These are phyloP conservation scores for Fragilariopsis cylindrus DNA, from an alignment of 108 stramenopile genomes.

Conservation along the genomic window DNA sequence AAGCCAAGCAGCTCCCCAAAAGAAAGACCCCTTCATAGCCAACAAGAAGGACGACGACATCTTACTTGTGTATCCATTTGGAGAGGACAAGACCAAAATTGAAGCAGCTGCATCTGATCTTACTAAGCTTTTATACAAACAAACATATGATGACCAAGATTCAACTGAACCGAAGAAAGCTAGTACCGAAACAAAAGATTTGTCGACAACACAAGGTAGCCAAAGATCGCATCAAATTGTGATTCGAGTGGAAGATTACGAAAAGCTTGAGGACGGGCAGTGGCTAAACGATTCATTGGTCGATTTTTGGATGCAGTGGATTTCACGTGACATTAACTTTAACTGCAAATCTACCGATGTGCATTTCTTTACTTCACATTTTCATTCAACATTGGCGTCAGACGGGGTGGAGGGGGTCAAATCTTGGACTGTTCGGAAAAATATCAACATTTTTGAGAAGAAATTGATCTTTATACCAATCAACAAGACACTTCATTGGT, in stretches of 20 bases:
- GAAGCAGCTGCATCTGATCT: constrained; percentile 40
- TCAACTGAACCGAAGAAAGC: constrained; percentile 2
- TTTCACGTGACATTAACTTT: constrained; percentile 51
- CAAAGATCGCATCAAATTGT: constrained; percentile 56
- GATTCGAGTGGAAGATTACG: constrained; percentile 63
- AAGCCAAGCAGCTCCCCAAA: neutral
- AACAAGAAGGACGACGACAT: constrained; percentile 36
- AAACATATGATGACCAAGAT: neutral
- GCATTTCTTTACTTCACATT: constrained; percentile 90
- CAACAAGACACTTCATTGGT: constrained; percentile 94
- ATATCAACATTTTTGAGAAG: constrained; percentile 88
- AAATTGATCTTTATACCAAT: constrained; percentile 92
- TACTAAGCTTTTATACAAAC: constrained; percentile 25
- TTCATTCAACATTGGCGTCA: constrained; percentile 69
- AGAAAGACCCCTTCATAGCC: neutral
- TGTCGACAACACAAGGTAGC: neutral
- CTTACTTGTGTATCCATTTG: constrained; percentile 76
- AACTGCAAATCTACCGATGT: constrained; percentile 31
- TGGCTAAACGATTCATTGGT: constrained; percentile 89
- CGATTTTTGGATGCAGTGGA: constrained; percentile 91
- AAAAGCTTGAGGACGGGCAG: constrained; percentile 57
- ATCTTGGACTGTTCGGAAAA: constrained; percentile 79
- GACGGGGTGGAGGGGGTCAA: constrained; percentile 66
- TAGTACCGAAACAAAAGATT: constrained; percentile 10
- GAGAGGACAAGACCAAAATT: constrained; percentile 42